phyloP scores from a whole-genome alignment of 768 basidiomycete species.

The Boletus fagicola region DNA sequence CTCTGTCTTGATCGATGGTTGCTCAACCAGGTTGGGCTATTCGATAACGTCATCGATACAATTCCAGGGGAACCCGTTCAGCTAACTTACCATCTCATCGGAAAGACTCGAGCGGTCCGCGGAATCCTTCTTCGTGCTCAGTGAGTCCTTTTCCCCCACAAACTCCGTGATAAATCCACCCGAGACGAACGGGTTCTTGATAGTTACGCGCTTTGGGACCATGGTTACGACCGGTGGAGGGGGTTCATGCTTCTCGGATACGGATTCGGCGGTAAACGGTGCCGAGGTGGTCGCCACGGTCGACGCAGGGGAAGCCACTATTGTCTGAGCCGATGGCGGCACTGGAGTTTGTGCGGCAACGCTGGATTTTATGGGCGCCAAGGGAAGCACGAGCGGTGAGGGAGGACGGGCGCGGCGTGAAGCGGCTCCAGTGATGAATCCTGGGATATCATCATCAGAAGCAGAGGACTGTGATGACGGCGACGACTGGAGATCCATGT shows the following conservation, averaged over 20 bases:
- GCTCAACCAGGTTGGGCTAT: conserved; percentile 20
- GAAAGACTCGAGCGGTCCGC: conserved; percentile 15
- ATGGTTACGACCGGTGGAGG: conserved; percentile 1
- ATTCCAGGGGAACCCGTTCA: not conserved
- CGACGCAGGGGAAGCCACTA: conserved; percentile 19
- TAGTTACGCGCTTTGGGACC: conserved; percentile 16
- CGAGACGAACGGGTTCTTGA: conserved; percentile 49
- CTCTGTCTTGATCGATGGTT: conserved; percentile 21
- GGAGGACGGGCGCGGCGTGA: conserved; percentile 28
- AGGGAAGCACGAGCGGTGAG: conserved; percentile 26
- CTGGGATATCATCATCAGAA: conserved; percentile 32
- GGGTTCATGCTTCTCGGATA: conserved; percentile 11
- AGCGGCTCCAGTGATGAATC: conserved; percentile 32
- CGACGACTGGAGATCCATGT: conserved; percentile 36
- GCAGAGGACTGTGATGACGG: conserved; percentile 27
- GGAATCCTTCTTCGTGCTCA: conserved; percentile 21
- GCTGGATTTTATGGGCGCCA: conserved; percentile 9
- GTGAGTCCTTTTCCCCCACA: conserved; percentile 29
- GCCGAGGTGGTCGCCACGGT: conserved; percentile 10
- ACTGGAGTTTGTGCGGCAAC: conserved; percentile 15
- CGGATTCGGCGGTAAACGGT: conserved; percentile 9
- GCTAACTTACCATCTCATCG: conserved; percentile 16
- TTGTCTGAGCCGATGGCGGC: conserved; percentile 14
- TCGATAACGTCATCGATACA: conserved; percentile 1
- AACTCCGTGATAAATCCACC: conserved; percentile 51